These are phyloP conservation scores for Botrytis byssoidea DNA, from an alignment of 2,329 filamentous ascomycete genomes.

Conservation along the genomic window DNA sequence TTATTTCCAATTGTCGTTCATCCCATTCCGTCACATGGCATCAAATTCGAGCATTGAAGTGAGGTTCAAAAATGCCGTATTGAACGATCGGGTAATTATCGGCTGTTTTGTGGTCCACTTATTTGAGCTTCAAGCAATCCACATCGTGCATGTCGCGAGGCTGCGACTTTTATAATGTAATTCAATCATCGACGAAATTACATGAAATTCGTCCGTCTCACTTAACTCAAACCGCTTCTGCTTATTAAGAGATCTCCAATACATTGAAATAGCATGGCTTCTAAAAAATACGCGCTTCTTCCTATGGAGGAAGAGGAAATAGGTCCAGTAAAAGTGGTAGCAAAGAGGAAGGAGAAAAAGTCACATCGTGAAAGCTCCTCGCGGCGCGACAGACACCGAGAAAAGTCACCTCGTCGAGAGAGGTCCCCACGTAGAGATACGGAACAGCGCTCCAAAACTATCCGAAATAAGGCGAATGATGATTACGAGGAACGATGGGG, in stretches of 20 bases:
- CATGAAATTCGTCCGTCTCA: neutral
- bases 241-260: too few relatives aligned
- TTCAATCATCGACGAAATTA: neutral
- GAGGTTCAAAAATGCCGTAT: conserved; percentile 6
- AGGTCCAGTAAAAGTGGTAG: conserved; percentile 52
- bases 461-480: conserved; percentile 49
- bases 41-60: neutral
- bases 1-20: neutral
- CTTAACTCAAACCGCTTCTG: neutral
- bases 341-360: conserved; percentile 47
- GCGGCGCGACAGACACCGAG: conserved; percentile 37
- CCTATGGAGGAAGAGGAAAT: conserved; percentile 65
- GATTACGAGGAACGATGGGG: conserved; percentile 80
- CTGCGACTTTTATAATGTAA: neutral
- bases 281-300: conserved; percentile 65
- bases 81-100: neutral
- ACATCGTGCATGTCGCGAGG: conserved; percentile 6
- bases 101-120: neutral
- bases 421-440: conserved; percentile 41
- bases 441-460: conserved; percentile 48
- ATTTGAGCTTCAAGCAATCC: conserved; percentile 8
- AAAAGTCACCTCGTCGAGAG: conserved; percentile 29
- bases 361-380: conserved; percentile 41
- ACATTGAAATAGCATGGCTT: conserved; percentile 36
- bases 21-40: conserved; percentile 12